Percentiles rank a stretch among this genome's conserved stretches.
phyloP scores from a whole-genome alignment of 768 basidiomycete genomes.

The Leccinum ochraceum region DNA sequence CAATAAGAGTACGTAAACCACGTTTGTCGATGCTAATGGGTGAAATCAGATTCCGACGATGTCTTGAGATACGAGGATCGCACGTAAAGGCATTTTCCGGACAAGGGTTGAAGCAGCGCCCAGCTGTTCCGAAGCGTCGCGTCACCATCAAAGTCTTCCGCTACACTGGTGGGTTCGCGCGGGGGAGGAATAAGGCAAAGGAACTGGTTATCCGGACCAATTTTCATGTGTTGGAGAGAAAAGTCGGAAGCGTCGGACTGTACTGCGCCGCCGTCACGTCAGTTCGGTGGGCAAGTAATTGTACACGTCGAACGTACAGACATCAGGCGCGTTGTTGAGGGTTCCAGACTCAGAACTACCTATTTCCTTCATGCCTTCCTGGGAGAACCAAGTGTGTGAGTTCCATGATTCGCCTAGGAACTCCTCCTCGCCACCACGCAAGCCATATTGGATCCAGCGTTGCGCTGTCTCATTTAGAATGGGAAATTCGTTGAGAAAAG shows the following conservation, averaged over 20 bases:
- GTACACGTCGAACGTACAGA: constrained; percentile 40
- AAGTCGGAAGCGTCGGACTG: constrained; percentile 37
- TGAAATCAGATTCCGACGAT: constrained; percentile 32
- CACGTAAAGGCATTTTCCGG: constrained; percentile 85
- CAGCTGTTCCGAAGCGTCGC: constrained; percentile 74
- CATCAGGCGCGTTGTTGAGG: constrained; percentile 21
- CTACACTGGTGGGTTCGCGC: constrained; percentile 42
- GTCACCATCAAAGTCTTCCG: constrained; percentile 60
- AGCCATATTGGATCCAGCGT: constrained; percentile 71
- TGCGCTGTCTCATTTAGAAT: constrained; percentile 71
- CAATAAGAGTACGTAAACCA: constrained; percentile 99
- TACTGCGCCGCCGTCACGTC: constrained; percentile 17
- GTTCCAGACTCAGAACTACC: constrained; percentile 49
- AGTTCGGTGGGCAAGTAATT: constrained; percentile 11
- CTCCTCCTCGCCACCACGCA: constrained; percentile 73
- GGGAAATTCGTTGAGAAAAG: constrained; percentile 79
- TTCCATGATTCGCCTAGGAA: constrained; percentile 69
- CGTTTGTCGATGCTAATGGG: constrained; percentile 71
- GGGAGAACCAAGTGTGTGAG: constrained; percentile 40
- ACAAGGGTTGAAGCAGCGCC: constrained; percentile 77
- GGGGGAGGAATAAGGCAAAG: constrained; percentile 78
- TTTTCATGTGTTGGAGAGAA: constrained; percentile 72
- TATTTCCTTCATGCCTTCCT: constrained; percentile 56
- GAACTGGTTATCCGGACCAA: constrained; percentile 69
- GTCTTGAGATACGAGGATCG: constrained; percentile 39